Base-by-base conservation (phyloP, 805 yeast species). In the Starmerella tilneyi region DNA sequence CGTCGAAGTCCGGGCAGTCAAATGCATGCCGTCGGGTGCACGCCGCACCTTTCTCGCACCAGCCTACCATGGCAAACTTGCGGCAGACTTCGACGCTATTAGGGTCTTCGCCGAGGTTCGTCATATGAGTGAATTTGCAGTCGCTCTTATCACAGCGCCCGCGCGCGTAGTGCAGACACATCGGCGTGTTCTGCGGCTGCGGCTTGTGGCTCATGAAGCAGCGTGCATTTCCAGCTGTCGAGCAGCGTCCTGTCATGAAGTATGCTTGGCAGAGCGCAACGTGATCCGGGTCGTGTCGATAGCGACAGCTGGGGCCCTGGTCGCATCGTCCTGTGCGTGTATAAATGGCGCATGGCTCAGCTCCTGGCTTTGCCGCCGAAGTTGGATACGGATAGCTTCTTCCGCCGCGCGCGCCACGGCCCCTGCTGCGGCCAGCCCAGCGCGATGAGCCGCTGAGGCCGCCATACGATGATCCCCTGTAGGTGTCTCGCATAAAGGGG, bases 1-100 rank as follows among this genome's bases (percentile, higher is more conserved):
- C 77, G 51, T 74, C 79, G 53, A 70, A 73, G 56, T 82, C 89
- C 0, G 94, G 89, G 62, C 94, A 83, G 47, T 74, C 74, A 52
- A 67, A 71, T 13, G 63, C 61, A 57, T 83, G 94, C 28, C 71
- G 60, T 37, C 72, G 70, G 5, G 71, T 67, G 57, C 94, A 83
- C 24, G 56, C 51, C 21, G 62, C 56, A 0, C 92, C 94, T 20
- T 73, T 60, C 24, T 66, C 72, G 60, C 94, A 84, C 63, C 73
- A 81, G 1, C 88, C 86, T 15, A 74, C 74, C 27, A 78, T 54
- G 4, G 88, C 72, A 64, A 83, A 84, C 23, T 73, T 76, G 19
- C 84, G 66, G 56, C 94, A 83, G 0, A 75, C 66, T 57, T 67
- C 63, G 3, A 76, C 62, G 12, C 12, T 4, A 16, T 16, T 30